Evolutionary conservation across 2,329 filamentous ascomycete genomes (phyloP), one percentile per base, ranked within the genome.

Genomic region (Xylaria sp.): DNA sequence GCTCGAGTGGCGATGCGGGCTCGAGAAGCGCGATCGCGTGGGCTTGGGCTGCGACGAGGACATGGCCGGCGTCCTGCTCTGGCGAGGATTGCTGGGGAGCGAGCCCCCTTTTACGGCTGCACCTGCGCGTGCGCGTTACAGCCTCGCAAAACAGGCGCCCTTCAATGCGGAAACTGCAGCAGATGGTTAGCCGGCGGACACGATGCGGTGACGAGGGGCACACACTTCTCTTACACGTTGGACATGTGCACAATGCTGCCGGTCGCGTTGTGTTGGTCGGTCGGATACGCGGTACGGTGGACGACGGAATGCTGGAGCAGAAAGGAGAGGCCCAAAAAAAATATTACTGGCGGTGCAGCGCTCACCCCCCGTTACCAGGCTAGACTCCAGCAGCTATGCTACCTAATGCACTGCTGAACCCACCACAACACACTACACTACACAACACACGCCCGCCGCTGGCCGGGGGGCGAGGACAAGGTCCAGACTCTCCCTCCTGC

Each of bases 1-100:
- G 67, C 73, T 82, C 75, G 71, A 76, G 68, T 52, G 76, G 58
- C 66, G 69, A 31, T 71, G 77, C 27, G 84, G 84, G 68, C 84
- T 87, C 63, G 84, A 85, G 68, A 80, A 84, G 56, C 84, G 83
- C 75, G 84, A 86, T 75, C 84, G 71, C n/a, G 65, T 60, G 41
- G 70, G 48, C 62, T 71, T 74, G 54, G 68, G 49, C 60, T 68
- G 67, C 19, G 70, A 65, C 25, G 72, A 66, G 66, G 70, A 72
- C 63, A 62, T 69, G 49, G 63, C 33, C 52, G 40, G 27, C 37
- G 46, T 52, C 48, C 33, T 40, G 41, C 37, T 60, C 46, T 55
- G 48, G 49, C 51, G 23, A 59, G 55, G 46, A 57, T 62, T 64
- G 62, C 60, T 67, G 65, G 63, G 62, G 69, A 62, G 58, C 61